These are phyloP conservation scores for Pythium dissimile DNA, from an alignment of 352 stramenopile species.

Conservation along the genomic window DNA sequence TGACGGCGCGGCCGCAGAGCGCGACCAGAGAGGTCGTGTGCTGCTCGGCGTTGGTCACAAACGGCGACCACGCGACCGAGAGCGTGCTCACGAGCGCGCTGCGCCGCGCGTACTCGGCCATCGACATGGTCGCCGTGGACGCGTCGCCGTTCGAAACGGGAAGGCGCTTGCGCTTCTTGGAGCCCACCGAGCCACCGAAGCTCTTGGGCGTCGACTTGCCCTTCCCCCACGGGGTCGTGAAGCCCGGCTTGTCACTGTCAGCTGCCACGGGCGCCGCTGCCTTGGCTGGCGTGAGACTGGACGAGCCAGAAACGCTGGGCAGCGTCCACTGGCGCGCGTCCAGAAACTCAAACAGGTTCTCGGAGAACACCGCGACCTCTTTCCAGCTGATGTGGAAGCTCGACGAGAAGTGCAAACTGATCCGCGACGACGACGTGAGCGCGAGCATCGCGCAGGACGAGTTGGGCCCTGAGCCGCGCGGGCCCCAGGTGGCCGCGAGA, in stretches of 20 bases:
- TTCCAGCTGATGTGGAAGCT: conserved; percentile 82
- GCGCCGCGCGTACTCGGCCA: conserved; percentile 56
- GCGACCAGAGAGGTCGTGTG: conserved; percentile 61
- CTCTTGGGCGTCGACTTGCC: too few relatives aligned
- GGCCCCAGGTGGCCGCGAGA: conserved; percentile 60
- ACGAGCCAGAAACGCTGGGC: conserved; percentile 1
- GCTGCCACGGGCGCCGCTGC: background rate
- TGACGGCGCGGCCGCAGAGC: conserved; percentile 54
- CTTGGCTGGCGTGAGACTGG: conserved; percentile 10
- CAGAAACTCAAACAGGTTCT: conserved; percentile 63
- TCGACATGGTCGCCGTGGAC: conserved; percentile 23
- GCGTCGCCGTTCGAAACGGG: background rate
- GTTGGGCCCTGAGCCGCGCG: conserved; percentile 68
- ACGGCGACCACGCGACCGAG: conserved; percentile 68
- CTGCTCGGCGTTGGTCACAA: conserved; percentile 41
- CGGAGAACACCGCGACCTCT: conserved; percentile 64
- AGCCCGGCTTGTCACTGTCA: background rate
- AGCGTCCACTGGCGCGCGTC: conserved; percentile 36
- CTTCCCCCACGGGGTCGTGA: conserved; percentile 4
- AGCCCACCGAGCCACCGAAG: conserved; percentile 4
- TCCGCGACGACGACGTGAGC: conserved; percentile 50
- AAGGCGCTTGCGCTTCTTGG: conserved; percentile 10
- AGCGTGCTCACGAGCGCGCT: conserved; percentile 62
- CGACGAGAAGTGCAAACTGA: conserved; percentile 73
- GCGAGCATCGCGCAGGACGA: conserved; percentile 63